phyloP scores from a whole-genome alignment of 2,329 filamentous ascomycete genomes.

The Paraphaeosphaeria minitans region DNA sequence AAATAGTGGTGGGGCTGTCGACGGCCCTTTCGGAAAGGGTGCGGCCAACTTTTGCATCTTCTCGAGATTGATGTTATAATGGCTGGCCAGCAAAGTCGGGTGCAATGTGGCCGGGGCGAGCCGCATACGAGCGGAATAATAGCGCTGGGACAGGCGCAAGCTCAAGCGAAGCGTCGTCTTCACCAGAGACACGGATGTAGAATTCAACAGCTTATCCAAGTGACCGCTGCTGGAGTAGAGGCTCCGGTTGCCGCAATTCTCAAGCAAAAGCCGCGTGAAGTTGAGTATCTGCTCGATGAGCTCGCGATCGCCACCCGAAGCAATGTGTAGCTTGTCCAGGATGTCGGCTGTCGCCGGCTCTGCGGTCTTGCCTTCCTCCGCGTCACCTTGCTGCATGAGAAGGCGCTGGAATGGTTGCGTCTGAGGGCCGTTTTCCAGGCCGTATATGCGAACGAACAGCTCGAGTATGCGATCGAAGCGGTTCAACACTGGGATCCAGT shows the following conservation, averaged over 20 bases:
- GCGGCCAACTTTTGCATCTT: conserved; percentile 81
- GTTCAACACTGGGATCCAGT: conserved; percentile 95
- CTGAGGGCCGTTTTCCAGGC: conserved; percentile 80
- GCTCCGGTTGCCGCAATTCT: conserved; percentile 96
- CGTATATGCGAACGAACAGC: conserved; percentile 79
- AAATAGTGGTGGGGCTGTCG: conserved; percentile 56
- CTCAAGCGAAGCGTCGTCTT: conserved; percentile 79
- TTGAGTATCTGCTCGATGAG: conserved; percentile 79
- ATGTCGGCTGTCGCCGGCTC: conserved; percentile 52
- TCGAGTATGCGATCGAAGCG: conserved; percentile 90
- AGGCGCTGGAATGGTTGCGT: conserved; percentile 72
- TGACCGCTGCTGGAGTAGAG: conserved; percentile 93
- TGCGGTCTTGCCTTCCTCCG: conserved; percentile 47
- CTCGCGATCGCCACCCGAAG: conserved; percentile 76
- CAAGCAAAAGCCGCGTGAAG: conserved; percentile 86
- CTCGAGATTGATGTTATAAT: conserved; percentile 76
- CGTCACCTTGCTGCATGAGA: conserved; percentile 65
- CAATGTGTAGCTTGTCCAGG: conserved; percentile 63
- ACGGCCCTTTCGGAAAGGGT: conserved; percentile 75
- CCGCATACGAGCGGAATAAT: conserved; percentile 85
- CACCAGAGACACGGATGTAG: conserved; percentile 79
- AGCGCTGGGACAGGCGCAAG: conserved; percentile 87
- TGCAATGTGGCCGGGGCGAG: conserved; percentile 69
- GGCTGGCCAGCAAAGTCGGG: conserved; percentile 76
- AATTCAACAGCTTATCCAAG: conserved; percentile 86